A percentile compares a stretch with the other conserved stretches of the same genome.
These are phyloP conservation scores for Trametes coccinea DNA, from an alignment of 768 basidiomycete genomes.

Conservation along the genomic window DNA sequence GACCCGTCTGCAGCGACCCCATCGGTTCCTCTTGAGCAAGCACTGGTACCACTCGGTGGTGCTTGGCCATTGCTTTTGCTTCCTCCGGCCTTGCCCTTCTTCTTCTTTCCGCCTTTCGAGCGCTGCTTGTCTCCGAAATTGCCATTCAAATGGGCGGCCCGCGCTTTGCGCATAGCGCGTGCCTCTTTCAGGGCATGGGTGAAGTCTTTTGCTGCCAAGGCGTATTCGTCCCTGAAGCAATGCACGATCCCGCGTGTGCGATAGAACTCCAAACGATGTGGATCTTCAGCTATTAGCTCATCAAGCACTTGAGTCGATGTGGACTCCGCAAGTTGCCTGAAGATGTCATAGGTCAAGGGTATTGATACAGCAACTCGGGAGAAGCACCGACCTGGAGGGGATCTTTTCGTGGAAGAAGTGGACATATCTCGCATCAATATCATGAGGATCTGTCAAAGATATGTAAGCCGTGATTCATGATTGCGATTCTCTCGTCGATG, in stretches of 20 bases:
- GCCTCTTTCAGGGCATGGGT: conserved; percentile 80
- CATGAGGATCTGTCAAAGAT: conserved; percentile 59
- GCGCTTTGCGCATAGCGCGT: conserved; percentile 66
- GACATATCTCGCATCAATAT: conserved; percentile 82
- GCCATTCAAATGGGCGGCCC: conserved; percentile 51
- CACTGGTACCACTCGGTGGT: conserved; percentile 65
- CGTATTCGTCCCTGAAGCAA: conserved; percentile 84
- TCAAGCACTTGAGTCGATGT: conserved; percentile 79
- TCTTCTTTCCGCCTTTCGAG: conserved; percentile 55
- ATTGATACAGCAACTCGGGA: background rate
- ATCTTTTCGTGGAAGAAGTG: conserved; percentile 96
- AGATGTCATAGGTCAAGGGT: conserved; percentile 25
- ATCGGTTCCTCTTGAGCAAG: conserved; percentile 36
- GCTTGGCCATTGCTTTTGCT: conserved; percentile 61
- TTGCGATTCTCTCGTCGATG: conserved; percentile 7
- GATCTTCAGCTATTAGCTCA: conserved; percentile 69
- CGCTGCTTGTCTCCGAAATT: conserved; percentile 37
- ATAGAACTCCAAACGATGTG: conserved; percentile 80
- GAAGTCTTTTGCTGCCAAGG: conserved; percentile 74
- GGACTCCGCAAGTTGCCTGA: conserved; percentile 82
- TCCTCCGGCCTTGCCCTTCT: conserved; percentile 43
- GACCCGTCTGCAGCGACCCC: conserved; percentile 42
- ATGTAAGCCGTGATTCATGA: background rate
- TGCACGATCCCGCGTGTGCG: conserved; percentile 90
- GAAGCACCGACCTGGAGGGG: conserved; percentile 82